Evolutionary conservation across 1,284 basidiomycete species (phyloP), one percentile per base, ranked within the genome.

Genomic region (Ceratobasidium sp.): DNA sequence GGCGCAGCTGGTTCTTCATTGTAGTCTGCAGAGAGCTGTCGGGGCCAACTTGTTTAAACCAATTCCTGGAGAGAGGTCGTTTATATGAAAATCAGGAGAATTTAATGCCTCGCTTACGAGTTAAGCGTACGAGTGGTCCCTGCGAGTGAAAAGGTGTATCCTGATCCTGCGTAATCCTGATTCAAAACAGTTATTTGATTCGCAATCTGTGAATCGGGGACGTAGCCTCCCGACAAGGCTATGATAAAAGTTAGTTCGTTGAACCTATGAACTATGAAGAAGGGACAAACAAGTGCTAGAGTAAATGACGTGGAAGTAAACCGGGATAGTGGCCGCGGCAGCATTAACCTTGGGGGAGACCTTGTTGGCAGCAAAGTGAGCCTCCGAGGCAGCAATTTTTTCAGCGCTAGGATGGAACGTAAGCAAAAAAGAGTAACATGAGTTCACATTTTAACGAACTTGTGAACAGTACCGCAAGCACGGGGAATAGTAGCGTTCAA

Each of bases 251-350:
- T 60, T 18, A 61, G 14, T 16, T n/a, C 23, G 36, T 6, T 32
- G 14, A 28, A 9, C 10, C 9, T 16, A 5, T 43, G 8, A 18
- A 18, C 3, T 36, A 21, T 6, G 43, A 14, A 65, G 21, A 53
- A 23, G 30, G 5, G n/a, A 5, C 52, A 8, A 32, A 53, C 52
- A 30, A 3, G 72, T 74, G 76, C 83, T 80, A 72, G 81, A 73
- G 76, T 78, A 79, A 76, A 87, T 81, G 72, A 86, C 85, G 75
- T 86, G 84, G 79, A 83, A 85, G 79, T 84, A 82, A 43, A 87
- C 81, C 72, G 81, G 75, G 43, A 80, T 74, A 69, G 34, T 73
- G 2, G 65, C 32, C 23, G 72, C 36, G 45, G 45, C 60, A n/a
- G 60, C 60, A 23, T 36, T 36, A 21, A 50, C 32, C 32, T 62